Evolutionary conservation across 768 basidiomycete species (phyloP), one percentile per base, ranked within the genome.

Genomic region (Agaricus blazei): DNA sequence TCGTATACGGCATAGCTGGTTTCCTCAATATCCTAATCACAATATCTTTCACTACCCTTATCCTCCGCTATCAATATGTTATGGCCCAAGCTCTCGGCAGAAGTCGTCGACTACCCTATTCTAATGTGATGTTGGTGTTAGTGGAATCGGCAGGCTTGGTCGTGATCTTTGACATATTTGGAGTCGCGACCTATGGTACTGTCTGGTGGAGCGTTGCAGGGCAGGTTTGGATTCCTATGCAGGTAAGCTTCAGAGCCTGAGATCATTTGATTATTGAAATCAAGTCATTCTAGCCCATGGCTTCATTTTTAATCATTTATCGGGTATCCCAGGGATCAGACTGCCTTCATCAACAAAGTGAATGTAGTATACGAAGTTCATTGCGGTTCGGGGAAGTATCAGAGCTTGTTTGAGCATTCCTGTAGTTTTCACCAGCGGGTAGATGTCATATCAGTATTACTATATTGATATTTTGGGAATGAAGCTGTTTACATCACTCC

Each of bases 11-110:
- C 11, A 42, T 43, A 27, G 19, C 40, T 2, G 40, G 27, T n/a
- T 46, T 52, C 34, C 51, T 61, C 19, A 61, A 61, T 42, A 51
- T 49, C 46, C n/a, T 56, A 27, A 58, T 61, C n/a, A 61, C 58
- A 9, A 26, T 47, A 19, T 42, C 56, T 7, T 36, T 59, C 19
- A 47, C 56, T 4, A n/a, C 38, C 24, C 54, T 54, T 15, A 45
- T 61, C 24, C 34, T 58, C 9, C 48, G 51, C 28, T 56, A 50
- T 44, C 51, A 54, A 11, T 19, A 12, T n/a, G 51, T 49, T 14
- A 54, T 57, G 6, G 4, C 6, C 2, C 4, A 40, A 12, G n/a
- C 11, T 12, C 14, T 40, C 11, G 38, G 38, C 7, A 12, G 11
- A 40, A n/a, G 36, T 37, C 24, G 24, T 7, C 45, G 28, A 48